These are phyloP conservation scores for Aspergillus sp. DNA, from an alignment of 2,329 filamentous ascomycete species.

Conservation along the genomic window DNA sequence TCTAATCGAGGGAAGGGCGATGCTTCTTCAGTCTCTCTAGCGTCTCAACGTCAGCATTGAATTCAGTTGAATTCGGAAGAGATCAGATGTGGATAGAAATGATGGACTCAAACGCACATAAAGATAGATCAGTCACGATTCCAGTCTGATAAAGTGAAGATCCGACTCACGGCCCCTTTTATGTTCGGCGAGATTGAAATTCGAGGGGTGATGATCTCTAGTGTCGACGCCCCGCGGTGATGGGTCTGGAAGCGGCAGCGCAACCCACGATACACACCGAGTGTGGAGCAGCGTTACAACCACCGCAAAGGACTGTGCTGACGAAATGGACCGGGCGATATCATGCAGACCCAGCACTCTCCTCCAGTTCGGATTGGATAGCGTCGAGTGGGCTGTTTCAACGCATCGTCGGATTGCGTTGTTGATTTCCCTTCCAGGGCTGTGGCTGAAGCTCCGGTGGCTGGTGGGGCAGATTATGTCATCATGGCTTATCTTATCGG, in stretches of 20 bases:
- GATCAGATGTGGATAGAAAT: neutral
- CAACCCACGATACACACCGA: neutral
- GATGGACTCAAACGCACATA: neutral
- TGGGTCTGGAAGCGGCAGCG: neutral
- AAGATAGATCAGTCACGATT: no score
- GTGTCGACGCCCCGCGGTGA: neutral
- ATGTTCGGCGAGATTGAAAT: neutral
- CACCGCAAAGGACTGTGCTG: neutral
- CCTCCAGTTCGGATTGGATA: no score
- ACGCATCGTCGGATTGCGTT: neutral
- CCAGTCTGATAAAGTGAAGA: neutral
- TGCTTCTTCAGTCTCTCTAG: neutral
- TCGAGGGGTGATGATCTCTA: neutral
- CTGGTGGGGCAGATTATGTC: neutral
- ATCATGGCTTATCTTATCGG: slow-evolving; percentile 30
- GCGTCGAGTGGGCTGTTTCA: no score
- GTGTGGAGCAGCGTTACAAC: neutral
- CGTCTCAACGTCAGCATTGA: neutral
- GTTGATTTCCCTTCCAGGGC: neutral
- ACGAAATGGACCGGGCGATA: neutral
- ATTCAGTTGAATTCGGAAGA: neutral
- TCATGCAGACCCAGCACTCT: no score
- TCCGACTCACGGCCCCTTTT: neutral
- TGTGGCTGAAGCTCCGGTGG: slow-evolving; percentile 2
- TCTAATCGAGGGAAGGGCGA: neutral